Percentiles rank a stretch among this genome's conserved stretches.
Evolutionary conservation across 768 basidiomycete genomes (phyloP).

Genomic region (Trichaptum fuscoviolaceum): DNA sequence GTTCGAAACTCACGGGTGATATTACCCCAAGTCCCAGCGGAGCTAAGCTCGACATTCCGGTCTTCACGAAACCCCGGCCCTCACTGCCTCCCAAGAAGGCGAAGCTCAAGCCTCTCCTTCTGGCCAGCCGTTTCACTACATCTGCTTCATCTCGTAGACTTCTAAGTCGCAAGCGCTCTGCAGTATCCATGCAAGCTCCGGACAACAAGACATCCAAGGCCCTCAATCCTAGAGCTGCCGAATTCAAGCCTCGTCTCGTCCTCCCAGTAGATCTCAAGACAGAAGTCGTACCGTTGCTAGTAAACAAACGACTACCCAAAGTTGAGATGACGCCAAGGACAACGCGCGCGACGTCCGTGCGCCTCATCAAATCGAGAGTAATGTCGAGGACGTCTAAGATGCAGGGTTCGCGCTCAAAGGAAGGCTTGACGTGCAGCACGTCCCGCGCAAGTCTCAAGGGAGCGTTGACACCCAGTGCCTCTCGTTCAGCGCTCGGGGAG

Average conservation of each 20-base stretch:
- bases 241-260: not conserved
- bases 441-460: not conserved
- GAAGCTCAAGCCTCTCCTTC: not conserved
- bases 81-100: not conserved
- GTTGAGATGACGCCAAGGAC: not conserved
- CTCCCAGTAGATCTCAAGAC: not conserved
- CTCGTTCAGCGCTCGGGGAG: not conserved
- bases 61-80: not conserved
- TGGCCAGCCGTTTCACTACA: not conserved
- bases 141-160: not conserved
- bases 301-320: not conserved
- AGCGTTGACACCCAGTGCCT: not conserved
- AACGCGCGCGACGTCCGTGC: not conserved
- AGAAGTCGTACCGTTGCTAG: not conserved
- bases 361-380: not conserved
- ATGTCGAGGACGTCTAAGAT: not conserved
- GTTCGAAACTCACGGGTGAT: not conserved
- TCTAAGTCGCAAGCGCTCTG: not conserved
- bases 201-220: not conserved
- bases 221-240: not conserved
- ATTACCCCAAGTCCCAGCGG: not conserved
- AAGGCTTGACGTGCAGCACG: not conserved
- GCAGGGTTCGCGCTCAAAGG: not conserved
- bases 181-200: not conserved
- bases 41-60: not conserved